These are phyloP conservation scores for Beverwykella pulmonaria DNA, from an alignment of 495 filamentous ascomycete genomes.

Conservation along the genomic window DNA sequence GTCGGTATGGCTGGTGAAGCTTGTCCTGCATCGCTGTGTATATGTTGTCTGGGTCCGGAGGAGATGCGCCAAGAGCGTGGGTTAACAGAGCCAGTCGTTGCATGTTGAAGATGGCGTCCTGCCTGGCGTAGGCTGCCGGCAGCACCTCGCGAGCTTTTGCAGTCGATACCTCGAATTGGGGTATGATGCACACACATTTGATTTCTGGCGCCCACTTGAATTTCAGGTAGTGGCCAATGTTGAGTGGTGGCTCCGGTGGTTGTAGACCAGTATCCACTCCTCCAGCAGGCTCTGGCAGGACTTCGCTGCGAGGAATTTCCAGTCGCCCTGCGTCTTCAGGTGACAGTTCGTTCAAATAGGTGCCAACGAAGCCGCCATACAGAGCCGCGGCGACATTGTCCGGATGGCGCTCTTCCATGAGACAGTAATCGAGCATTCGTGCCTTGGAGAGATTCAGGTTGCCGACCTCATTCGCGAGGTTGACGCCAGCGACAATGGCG, in stretches of 20 bases:
- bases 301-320: conserved; percentile 95
- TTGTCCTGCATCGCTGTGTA: conserved; percentile 97
- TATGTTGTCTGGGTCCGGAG: conserved; percentile 90
- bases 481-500: conserved; percentile 90
- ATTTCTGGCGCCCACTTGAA: conserved; percentile 91
- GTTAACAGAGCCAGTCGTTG: conserved; percentile 88
- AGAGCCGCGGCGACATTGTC: conserved; percentile 95
- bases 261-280: conserved; percentile 81
- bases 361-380: conserved; percentile 96
- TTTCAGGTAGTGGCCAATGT: conserved; percentile 90
- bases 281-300: conserved; percentile 81
- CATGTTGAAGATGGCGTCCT: conserved; percentile 90
- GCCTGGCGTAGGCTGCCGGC: conserved; percentile 71
- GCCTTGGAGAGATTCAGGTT: conserved; percentile 75
- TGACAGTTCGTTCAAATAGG: conserved; percentile 86
- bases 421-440: conserved; percentile 87
- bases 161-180: conserved; percentile 89
- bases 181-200: conserved; percentile 92
- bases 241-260: conserved; percentile 83
- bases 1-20: conserved; percentile 91
- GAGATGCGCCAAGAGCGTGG: conserved; percentile 78
- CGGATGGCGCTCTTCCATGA: conserved; percentile 95
- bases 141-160: conserved; percentile 83
- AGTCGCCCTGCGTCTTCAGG: conserved; percentile 80
- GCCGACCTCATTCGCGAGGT: conserved; percentile 87